Evolutionary conservation across 129 eudicot genomes (phyloP), one percentile per base, ranked within the genome.

Genomic region (Chrysanthemum lavandulifolium): DNA sequence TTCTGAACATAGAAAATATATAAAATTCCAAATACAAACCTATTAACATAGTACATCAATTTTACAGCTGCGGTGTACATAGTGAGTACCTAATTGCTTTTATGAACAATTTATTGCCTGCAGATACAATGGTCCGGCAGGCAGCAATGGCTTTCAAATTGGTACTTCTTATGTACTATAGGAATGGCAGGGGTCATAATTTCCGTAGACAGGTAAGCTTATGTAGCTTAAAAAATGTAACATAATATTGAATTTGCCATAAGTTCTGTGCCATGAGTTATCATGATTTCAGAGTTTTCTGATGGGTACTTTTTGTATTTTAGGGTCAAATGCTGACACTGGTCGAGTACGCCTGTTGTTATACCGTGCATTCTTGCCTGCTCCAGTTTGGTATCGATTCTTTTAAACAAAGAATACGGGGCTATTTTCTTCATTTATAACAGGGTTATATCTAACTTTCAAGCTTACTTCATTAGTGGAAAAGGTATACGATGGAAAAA

Each of bases 121-220:
- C 83, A 90, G 97, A 90, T 78, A 90, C 89, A 70, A 86, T 90
- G 95, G 95, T 73, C 33, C 84, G 95, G 64, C 95, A 85, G 81
- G 84, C 82, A 33, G 89, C 97, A 36, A 90, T 90, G 97, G 73
- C 83, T 66, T 67, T 87, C 54, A 90, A 90, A 78, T 68, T 85
- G 81, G 75, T 82, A 51, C 73, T 90, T 21, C 85, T 90, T 11
- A 85, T 90, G 91, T 87, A 84, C 75, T 87, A 87, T 69, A 85
- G 72, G 78, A 90, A 90, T 76, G 91, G 97, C 76, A 80, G 84
- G 72, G 95, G 91, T 64, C 95, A 85, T 76, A 86, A 87, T 65
- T 87, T 85, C 53, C 91, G 97, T 69, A 87, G 95, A 73, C 97
- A 90, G 95, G 97, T 85, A 80, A 74, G 19, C 16, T 71, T 54